Percentiles rank a stretch among this genome's conserved stretches.
These are phyloP conservation scores for Conticribra weissflogii DNA, from an alignment of 108 stramenopile species.

Conservation along the genomic window DNA sequence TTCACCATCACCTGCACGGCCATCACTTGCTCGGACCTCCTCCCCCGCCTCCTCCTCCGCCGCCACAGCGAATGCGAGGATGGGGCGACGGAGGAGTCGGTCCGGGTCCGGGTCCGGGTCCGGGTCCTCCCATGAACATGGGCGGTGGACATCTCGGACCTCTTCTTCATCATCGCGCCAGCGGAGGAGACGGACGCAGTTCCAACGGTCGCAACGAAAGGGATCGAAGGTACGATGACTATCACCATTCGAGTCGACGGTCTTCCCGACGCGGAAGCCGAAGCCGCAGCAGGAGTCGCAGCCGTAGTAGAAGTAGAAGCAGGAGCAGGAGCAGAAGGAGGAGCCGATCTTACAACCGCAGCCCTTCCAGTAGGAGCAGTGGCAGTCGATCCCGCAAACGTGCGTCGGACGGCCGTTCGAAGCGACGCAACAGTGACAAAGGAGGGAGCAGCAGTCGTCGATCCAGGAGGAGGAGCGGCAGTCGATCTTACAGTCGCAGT, in stretches of 20 bases:
- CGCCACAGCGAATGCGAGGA: neutral
- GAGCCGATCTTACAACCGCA: constrained; percentile 1
- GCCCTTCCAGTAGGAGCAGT: neutral
- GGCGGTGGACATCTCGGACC: too few species aligned
- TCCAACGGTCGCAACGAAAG: neutral
- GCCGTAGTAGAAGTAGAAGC: constrained; percentile 1
- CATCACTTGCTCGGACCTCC: constrained; percentile 14
- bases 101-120: neutral
- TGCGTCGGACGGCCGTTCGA: neutral
- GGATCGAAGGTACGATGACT: neutral
- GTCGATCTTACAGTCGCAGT: constrained; percentile 3
- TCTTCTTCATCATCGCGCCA: neutral
- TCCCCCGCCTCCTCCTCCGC: constrained; percentile 29
- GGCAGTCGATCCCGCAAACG: constrained; percentile 2
- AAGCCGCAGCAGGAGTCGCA: constrained; percentile 6
- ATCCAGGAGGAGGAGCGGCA: constrained; percentile 15
- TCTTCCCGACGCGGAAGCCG: constrained; percentile 6
- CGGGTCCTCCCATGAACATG: neutral
- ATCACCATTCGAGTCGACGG: neutral
- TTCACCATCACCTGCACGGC: neutral
- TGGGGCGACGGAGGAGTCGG: neutral
- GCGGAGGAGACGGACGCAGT: neutral
- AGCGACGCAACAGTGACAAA: constrained; percentile 13
- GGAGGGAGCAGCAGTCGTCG: constrained; percentile 24
- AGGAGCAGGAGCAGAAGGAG: constrained; percentile 15